These are phyloP conservation scores for Mycena kentingensis DNA, from an alignment of 768 basidiomycete genomes.

Conservation along the genomic window DNA sequence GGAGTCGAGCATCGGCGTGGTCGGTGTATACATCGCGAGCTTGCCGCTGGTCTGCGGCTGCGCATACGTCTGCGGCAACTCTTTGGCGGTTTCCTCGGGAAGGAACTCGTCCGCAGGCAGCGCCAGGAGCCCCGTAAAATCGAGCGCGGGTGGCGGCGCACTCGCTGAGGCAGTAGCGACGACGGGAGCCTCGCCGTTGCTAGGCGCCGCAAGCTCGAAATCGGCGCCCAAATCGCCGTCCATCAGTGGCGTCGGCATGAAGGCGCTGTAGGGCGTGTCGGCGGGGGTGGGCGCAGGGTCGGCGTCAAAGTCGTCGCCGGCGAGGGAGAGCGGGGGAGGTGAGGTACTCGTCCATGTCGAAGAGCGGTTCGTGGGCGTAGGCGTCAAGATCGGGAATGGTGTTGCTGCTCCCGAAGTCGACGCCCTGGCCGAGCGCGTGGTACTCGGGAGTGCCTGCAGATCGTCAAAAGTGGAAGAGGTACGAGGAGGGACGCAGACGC, in stretches of 20 bases:
- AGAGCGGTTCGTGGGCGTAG: background rate
- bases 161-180: background rate
- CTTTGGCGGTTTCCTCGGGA: too few species aligned
- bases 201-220: background rate
- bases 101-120: background rate
- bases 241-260: background rate
- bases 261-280: background rate
- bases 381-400: background rate
- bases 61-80: background rate
- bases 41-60: background rate
- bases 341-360: background rate
- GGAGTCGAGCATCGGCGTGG: background rate
- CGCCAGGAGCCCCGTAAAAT: background rate
- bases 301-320: background rate
- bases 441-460: background rate
- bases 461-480: background rate
- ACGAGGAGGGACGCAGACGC: background rate
- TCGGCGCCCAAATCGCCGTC: background rate
- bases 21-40: background rate
- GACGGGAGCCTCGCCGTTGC: too few species aligned
- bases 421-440: background rate
- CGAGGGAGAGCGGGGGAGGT: background rate
- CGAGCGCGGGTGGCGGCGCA: background rate
- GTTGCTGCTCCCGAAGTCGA: too few species aligned
- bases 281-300: background rate